A percentile compares a stretch with the other conserved stretches of the same genome.
phyloP scores from a whole-genome alignment of 2,329 filamentous ascomycete species.

The Trichoderma lentiforme region DNA sequence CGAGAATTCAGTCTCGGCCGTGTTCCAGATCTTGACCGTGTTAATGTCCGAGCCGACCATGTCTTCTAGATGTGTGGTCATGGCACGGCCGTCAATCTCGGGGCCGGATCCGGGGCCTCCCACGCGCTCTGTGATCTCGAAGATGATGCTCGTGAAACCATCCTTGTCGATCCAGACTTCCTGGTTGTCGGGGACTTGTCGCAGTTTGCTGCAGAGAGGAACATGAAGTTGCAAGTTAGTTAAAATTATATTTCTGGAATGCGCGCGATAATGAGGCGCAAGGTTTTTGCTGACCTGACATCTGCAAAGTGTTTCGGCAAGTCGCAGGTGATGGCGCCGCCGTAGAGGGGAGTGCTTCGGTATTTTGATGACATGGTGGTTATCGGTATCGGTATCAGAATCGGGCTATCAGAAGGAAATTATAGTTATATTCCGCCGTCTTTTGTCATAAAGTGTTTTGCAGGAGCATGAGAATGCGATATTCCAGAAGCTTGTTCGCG shows the following conservation, averaged over 20 bases:
- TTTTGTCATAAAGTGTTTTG: neutral
- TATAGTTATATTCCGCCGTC: neutral
- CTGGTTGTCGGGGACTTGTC: constrained; percentile 81
- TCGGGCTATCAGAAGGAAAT: neutral
- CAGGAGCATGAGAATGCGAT: neutral
- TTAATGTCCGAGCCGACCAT: constrained; percentile 63
- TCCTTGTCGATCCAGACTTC: constrained; percentile 85
- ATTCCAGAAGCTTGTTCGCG: neutral
- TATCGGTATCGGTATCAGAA: neutral
- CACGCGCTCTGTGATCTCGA: constrained; percentile 86
- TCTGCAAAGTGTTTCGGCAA: constrained; percentile 67
- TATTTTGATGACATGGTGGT: constrained; percentile 51
- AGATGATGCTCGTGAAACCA: constrained; percentile 81
- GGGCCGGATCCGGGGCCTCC: constrained; percentile 50
- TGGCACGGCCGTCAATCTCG: constrained; percentile 65
- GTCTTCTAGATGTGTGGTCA: constrained; percentile 67
- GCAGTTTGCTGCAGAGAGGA: constrained; percentile 54
- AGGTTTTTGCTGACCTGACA: constrained; percentile 56
- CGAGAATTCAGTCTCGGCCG: constrained; percentile 57
- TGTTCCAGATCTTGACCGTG: constrained; percentile 63
- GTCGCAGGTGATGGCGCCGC: constrained; percentile 67
- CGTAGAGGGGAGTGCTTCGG: constrained; percentile 61
- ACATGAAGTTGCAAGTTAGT: constrained; percentile 14
- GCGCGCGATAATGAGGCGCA: neutral
- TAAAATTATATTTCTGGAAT: neutral